Base-by-base conservation (phyloP, 495 filamentous ascomycete genomes). In the Penicillium bovifimosum region DNA sequence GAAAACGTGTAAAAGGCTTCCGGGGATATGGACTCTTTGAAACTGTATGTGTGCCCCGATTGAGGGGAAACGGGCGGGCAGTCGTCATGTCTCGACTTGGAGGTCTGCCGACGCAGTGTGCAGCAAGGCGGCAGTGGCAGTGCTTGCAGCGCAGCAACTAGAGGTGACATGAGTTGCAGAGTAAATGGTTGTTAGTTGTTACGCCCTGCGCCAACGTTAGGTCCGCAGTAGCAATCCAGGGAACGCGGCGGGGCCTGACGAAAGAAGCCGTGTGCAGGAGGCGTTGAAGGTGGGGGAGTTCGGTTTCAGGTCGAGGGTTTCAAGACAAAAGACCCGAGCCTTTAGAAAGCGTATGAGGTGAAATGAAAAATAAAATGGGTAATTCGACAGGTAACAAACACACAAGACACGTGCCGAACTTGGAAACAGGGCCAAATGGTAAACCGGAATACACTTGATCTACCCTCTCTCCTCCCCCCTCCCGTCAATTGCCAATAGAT, bases 211-310 rank as follows among this genome's bases (percentile, higher is more conserved):
- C 47, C 36, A 33, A 29, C 31, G 39, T 20, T 20, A 14, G 38
- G 18, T 34, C 24, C 38, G 47, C 48, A 42, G 36, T 42, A 42
- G 46, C 33, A 48, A 39, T 10, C 45, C 31, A 28, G 38, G 36
- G 14, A 50, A 41, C 28, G 18, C 6, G 48, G 38, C 38, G 48
- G 48, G 38, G 48, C 27, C 24, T 31, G 41, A 52, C 50, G 27
- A 44, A 52, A 43, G 31, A 52, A 52, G 48, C 48, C 38, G 31
- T 42, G 48, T 50, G 48, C 48, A 50, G 17, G 48, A 50, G 39
- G 48, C 48, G 48, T 50, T 11, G 27, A 32, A 4, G 17, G 46
- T 48, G 46, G 46, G 47, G 48, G 36, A 32, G 16, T 27, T 26
- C 48, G 48, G 48, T 50, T 50, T 50, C 48, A 42, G 14, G 29